These are phyloP conservation scores for Saxophila tyrrhenica DNA, from an alignment of 495 filamentous ascomycete genomes.

Conservation along the genomic window DNA sequence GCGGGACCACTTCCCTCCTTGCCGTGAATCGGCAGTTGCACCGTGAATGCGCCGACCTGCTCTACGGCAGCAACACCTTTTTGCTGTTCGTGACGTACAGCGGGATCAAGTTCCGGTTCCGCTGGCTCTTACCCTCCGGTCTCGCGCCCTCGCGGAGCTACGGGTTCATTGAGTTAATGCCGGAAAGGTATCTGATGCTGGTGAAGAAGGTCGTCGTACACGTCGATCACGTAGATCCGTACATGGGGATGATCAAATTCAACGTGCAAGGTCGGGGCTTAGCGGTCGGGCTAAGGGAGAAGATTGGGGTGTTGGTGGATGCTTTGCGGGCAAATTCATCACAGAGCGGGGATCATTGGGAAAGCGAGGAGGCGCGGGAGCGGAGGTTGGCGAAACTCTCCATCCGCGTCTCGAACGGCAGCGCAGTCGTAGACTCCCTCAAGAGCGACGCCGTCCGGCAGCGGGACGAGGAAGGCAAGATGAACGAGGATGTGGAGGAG, in stretches of 20 bases:
- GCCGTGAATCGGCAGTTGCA: constrained; percentile 23
- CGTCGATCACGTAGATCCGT: constrained; percentile 31
- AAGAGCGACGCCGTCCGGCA: not conserved
- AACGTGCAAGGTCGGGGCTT: constrained; percentile 30
- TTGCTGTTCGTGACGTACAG: constrained; percentile 40
- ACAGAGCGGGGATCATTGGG: not conserved
- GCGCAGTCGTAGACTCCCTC: constrained; percentile 7
- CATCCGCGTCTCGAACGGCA: constrained; percentile 6
- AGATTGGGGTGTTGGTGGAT: constrained; percentile 25
- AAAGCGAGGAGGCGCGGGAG: not conserved
- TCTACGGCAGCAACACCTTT: constrained; percentile 35
- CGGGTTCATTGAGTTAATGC: constrained; percentile 26
- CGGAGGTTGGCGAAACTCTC: constrained; percentile 1
- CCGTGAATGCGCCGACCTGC: constrained; percentile 26
- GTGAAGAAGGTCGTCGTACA: constrained; percentile 31
- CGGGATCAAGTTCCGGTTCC: constrained; percentile 32
- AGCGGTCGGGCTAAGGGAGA: constrained; percentile 22
- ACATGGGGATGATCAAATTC: constrained; percentile 35
- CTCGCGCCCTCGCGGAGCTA: constrained; percentile 25
- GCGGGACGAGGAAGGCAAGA: not conserved
- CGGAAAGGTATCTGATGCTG: constrained; percentile 23
- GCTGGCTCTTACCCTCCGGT: constrained; percentile 26
- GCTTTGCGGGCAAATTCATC: constrained; percentile 16
- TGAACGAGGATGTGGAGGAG: constrained; percentile 6
- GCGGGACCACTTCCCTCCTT: constrained; percentile 25